Base-by-base conservation (phyloP, 2,329 filamentous ascomycete genomes). In the Penicillium sumatraense region DNA sequence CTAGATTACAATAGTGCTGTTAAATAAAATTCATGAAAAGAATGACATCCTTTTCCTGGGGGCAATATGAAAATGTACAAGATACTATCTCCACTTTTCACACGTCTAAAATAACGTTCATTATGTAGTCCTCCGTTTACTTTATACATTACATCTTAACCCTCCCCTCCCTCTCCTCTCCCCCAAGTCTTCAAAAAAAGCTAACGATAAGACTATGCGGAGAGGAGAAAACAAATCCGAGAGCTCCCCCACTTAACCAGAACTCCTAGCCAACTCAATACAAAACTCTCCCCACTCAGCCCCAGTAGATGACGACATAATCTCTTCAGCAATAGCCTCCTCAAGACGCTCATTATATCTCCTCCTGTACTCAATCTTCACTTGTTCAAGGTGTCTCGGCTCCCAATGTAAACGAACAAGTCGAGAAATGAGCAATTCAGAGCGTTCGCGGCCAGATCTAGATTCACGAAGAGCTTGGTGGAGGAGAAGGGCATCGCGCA, bases 371-470 rank as follows among this genome's bases (percentile, higher is more conserved):
- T 92, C 90, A 27, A 78, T 76, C 81, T 96, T 96, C 51, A 98
- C 86, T 18, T 84, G 83, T 56, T 87, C 84, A 76, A 98, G 82
- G 74, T 98, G 93, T 60, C 83, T 77, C 4, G 89, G 84, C 68
- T 98, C 93, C 95, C 95, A 98, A 75, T 98, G 95, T 72, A 93
- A 86, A 27, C 95, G 84, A 40, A 97, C 90, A 1, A 98, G 82
- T 1, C 95, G 84, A 3, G 89, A 93, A 60, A 96, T 96, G 48
- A 99, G 85, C 46, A 97, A 79, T 72, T 97, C 93, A 42, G 90
- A 89, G 26, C 93, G 86, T 68, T 93, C 90, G 60, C 84, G 85
- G 61, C 83, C 85, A 1, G 88, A 86, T 1, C 82, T 84, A 3
- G 88, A 88, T 42, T 89, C 84, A 18, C 87, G 89, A 61, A 98